Evolutionary conservation across 371 early-diverging fungal genomes (phyloP).

Genomic region (Mortierella sp.): DNA sequence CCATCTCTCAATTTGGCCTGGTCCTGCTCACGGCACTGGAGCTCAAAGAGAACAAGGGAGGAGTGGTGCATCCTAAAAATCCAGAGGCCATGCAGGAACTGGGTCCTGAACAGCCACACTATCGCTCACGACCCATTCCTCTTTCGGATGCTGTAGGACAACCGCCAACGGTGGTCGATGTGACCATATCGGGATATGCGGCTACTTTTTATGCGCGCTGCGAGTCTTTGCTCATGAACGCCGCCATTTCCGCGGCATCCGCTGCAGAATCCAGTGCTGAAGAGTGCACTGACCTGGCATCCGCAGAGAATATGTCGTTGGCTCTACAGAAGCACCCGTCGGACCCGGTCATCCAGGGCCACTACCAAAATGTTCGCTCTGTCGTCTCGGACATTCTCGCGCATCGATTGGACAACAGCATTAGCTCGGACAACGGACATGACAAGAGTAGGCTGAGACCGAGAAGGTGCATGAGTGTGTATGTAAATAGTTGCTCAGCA

Average conservation of each 20-base stretch:
- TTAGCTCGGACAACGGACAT: not conserved
- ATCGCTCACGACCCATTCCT: constrained; percentile 12
- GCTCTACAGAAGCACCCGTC: constrained; percentile 1
- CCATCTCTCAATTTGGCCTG: constrained; percentile 28
- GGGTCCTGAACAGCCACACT: constrained; percentile 11
- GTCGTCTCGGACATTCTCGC: constrained; percentile 6
- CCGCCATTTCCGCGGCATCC: not conserved
- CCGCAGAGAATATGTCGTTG: constrained; percentile 6
- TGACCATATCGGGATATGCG: constrained; percentile 26
- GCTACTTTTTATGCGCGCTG: constrained; percentile 8
- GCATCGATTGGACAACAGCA: not conserved
- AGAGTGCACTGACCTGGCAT: not conserved
- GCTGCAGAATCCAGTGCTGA: not conserved
- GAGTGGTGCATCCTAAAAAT: not conserved
- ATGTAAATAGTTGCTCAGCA: no score
- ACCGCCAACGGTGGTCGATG: constrained; percentile 11
- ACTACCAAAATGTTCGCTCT: constrained; percentile 20
- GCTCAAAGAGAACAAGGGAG: not conserved
- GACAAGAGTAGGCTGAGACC: no score
- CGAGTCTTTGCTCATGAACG: constrained; percentile 16
- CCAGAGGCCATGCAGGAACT: not conserved
- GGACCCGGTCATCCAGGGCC: constrained; percentile 11
- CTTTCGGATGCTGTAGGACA: not conserved
- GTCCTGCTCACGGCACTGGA: constrained; percentile 26
- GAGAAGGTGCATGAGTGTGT: no score